Evolutionary conservation across 148 eudicot species (phyloP), one percentile per base, ranked within the genome.

Genomic region (Persicaria tinctoria): DNA sequence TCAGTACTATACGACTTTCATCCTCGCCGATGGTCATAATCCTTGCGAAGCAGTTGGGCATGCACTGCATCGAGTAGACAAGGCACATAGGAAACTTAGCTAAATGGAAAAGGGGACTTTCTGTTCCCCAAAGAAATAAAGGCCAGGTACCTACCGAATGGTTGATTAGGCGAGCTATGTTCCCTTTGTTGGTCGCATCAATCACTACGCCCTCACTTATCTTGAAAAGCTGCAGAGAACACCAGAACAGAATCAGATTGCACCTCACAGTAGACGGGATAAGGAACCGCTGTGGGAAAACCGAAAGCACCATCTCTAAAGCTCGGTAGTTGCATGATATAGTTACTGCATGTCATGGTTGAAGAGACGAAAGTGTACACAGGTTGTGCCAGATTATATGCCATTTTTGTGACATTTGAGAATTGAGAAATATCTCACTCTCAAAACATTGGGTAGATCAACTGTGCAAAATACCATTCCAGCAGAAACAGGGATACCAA

Each of bases 21-120:
- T 90, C 87, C 20, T 87, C 74, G 49, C 88, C 90, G 79, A 86
- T 76, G 50, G 87, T 86, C 87, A 95, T 78, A 56, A 95, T 95
- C 85, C 99, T 89, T 48, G 99, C 96, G 75, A 90, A 92, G 83
- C 99, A 95, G 78, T 90, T 95, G 70, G 99, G 97, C 97, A 86
- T 87, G 84, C 99, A 95, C 99, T 95, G 91, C 73, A 75, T 13
- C 18, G 47, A 41, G 53, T 8, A 23, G 27, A 12, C 70, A 14
- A 66, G 8, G 47, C 17, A 63, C 27, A 17, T 32, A 56, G n/a
- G 16, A 2, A 57, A 57, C 17, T 5, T 38, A 41, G 70, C 48
- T 38, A 41, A 10, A 11, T 38, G 3, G 41, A 32, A 32, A 32
- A 0, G 2, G 1, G 41, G 41, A 32, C 41, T 32, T 32, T 32